Evolutionary conservation across 2,329 filamentous ascomycete species (phyloP), one percentile per base, ranked within the genome.

Genomic region (Pseudopyrenochaeta lycopersici): DNA sequence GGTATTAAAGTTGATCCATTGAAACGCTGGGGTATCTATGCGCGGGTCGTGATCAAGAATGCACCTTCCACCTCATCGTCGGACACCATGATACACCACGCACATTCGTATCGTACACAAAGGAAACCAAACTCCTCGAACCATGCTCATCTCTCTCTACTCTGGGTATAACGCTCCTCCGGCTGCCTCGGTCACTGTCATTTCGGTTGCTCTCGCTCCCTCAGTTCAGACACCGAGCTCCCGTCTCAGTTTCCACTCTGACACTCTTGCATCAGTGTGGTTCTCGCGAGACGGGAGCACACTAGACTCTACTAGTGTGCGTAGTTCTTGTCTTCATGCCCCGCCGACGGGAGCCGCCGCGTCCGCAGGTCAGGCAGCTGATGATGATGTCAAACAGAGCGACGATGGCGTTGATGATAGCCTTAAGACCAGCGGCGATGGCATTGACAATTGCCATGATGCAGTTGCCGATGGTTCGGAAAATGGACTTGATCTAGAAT

Each of bases 361-460:
- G 76, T 62, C 79, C 79, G 71, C 80, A 82, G 38, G 80, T 82
- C 47, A 82, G 71, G 74, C 79, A 81, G 58, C 69, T 76, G 73
- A 80, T 78, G 76, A 82, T 72, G 68, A 79, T 80, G 69, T 70
- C 74, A 73, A 81, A 80, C 68, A 82, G 72, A 33, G 78, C 67
- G 65, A 81, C 80, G 62, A 82, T 81, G 69, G 74, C 80, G 72
- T 77, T 77, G 73, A 81, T 76, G 65, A 81, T 78, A 58, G 78
- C 78, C 60, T 77, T 80, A 66, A 77, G 62, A 63, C 77, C 72
- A 52, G 77, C 68, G 50, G 75, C 79, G 55, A 81, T 80, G 68
- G 72, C 78, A 64, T 78, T 74, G 49, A 81, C 76, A 52, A 81
- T 73, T 49, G 78, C 76, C 78, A 80, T 80, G 64, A 81, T 65